A percentile compares a stretch with the other conserved stretches of the same genome.
These are phyloP conservation scores for Colletotrichum tanaceti DNA, from an alignment of 2,329 filamentous ascomycete genomes.

Conservation along the genomic window DNA sequence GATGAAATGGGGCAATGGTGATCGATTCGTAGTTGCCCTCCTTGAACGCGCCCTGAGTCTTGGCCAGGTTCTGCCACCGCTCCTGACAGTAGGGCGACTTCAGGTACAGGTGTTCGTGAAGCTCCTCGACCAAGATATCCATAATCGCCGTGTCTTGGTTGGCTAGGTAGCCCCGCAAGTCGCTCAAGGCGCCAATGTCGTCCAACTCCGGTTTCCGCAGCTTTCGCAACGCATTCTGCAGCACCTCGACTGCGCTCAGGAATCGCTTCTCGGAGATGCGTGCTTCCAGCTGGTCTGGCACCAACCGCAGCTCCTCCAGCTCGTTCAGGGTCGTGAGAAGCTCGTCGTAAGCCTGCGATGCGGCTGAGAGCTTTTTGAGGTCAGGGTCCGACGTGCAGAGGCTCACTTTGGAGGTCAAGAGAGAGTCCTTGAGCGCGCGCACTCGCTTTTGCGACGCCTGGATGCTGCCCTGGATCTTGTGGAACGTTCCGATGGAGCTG, in stretches of 20 bases:
- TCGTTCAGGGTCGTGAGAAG: conserved; percentile 85
- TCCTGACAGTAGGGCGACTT: conserved; percentile 98
- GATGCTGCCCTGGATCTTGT: conserved; percentile 97
- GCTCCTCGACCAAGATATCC: conserved; percentile 95
- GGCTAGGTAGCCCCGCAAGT: conserved; percentile 86
- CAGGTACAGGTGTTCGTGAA: conserved; percentile 96
- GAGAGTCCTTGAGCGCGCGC: conserved; percentile 82
- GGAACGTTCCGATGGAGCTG: conserved; percentile 97
- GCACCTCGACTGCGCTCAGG: conserved; percentile 88
- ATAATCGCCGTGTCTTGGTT: conserved; percentile 94
- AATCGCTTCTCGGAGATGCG: conserved; percentile 97
- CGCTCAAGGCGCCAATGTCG: conserved; percentile 87
- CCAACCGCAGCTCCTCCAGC: conserved; percentile 86
- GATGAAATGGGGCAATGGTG: conserved; percentile 65
- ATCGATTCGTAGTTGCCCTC: conserved; percentile 61
- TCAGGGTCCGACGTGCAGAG: conserved; percentile 90
- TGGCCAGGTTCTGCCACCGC: conserved; percentile 87
- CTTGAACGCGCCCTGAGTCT: conserved; percentile 68
- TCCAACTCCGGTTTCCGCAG: conserved; percentile 90
- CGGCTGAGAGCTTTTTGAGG: conserved; percentile 86
- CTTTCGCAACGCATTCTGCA: conserved; percentile 87
- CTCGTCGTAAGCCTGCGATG: conserved; percentile 90
- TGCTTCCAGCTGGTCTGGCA: conserved; percentile 93
- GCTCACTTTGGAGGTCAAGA: conserved; percentile 82
- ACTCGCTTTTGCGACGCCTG: conserved; percentile 89